Conservation (phyloP, 768 basidiomycete genomes). For the Hemileccinum impolitum region DNA sequence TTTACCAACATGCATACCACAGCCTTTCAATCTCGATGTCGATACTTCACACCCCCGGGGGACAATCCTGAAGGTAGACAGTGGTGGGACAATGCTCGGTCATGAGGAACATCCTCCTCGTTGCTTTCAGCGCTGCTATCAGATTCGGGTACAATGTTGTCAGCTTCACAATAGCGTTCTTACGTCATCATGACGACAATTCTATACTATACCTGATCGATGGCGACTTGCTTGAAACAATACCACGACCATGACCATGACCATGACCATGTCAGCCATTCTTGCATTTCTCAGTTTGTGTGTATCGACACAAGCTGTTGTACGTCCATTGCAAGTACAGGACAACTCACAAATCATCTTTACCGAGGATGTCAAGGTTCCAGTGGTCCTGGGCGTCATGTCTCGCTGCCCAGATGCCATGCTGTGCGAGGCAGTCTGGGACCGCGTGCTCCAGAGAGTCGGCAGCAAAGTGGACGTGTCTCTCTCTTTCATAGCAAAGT, state of each 20-base stretch:
- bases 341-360: slow-evolving; percentile 11
- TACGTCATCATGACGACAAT: slow-evolving; percentile 30
- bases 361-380: slow-evolving; percentile 39
- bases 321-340: slow-evolving; percentile 21
- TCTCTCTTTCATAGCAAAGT: slow-evolving; percentile 75
- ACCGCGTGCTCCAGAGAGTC: slow-evolving; percentile 63
- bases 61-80: slow-evolving; percentile 54
- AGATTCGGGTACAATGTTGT: slow-evolving; percentile 8
- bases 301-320: slow-evolving; percentile 10
- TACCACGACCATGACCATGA: slow-evolving; percentile 6
- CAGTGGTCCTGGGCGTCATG: slow-evolving; percentile 59
- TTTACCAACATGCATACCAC: slow-evolving; percentile 19
- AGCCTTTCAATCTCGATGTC: slow-evolving; percentile 81
- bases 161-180: too few relatives aligned
- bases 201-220: neutral
- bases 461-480: slow-evolving; percentile 62
- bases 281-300: slow-evolving; percentile 18
- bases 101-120: slow-evolving; percentile 32
- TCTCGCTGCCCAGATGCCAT: slow-evolving; percentile 80
- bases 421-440: slow-evolving; percentile 74
- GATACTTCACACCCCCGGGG: slow-evolving; percentile 68
- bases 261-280: slow-evolving; percentile 18
- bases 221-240: neutral
- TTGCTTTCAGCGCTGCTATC: slow-evolving; percentile 26
- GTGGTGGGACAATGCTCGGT: slow-evolving; percentile 49